Conservation (phyloP, 441 rosid genomes). For the Mallotus japonicus region DNA sequence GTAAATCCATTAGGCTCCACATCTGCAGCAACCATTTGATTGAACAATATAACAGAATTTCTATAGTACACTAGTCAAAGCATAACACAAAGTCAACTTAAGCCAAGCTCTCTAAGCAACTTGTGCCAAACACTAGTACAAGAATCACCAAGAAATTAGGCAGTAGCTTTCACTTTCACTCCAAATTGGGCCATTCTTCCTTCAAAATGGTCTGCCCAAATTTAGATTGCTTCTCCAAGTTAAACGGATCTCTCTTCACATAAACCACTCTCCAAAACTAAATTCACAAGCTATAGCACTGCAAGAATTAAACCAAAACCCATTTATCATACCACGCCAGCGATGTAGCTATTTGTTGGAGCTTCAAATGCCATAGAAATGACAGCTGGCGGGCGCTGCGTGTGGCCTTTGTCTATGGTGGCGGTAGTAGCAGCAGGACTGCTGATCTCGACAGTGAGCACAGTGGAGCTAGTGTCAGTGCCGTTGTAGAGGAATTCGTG, state of each 20-base stretch:
- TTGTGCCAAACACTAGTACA: no score
- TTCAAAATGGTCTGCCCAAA: constrained; percentile 28
- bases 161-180: not conserved
- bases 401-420: no score
- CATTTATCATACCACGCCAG: constrained; percentile 11
- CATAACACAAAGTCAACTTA: no score
- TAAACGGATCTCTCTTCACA: constrained; percentile 30
- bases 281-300: no score
- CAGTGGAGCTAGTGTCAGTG: not conserved
- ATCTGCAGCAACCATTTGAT: no score
- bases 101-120: no score
- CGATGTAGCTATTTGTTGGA: constrained; percentile 32
- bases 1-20: no score
- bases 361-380: constrained; percentile 59
- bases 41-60: no score
- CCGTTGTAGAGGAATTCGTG: constrained; percentile 39
- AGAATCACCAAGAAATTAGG: not conserved
- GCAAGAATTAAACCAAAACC: no score
- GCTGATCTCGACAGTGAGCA: no score
- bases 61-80: no score
- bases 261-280: not conserved
- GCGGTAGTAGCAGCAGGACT: no score
- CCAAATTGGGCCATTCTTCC: not conserved
- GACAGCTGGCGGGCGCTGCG: constrained; percentile 72
- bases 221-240: constrained; percentile 26